phyloP scores from a whole-genome alignment of 2,329 filamentous ascomycete species.

The Akanthomyces uredinophilus region DNA sequence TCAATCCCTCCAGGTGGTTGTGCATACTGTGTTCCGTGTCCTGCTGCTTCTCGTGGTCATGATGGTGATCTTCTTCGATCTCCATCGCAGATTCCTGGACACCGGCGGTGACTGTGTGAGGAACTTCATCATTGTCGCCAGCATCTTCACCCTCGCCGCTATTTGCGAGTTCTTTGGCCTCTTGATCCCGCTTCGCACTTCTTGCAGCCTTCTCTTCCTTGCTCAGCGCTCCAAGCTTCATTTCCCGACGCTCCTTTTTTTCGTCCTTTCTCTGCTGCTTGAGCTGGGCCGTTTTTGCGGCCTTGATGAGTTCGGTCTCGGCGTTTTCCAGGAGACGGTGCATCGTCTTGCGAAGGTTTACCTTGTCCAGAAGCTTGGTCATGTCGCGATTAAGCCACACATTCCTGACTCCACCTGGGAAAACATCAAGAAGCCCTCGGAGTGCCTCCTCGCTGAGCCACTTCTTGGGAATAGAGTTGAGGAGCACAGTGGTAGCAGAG shows the following conservation, averaged over 20 bases:
- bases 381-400: conserved; percentile 95
- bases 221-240: conserved; percentile 42
- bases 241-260: conserved; percentile 55
- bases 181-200: conserved; percentile 43
- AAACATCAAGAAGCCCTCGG: conserved; percentile 84
- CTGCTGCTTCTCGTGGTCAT: conserved; percentile 21
- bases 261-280: conserved; percentile 60
- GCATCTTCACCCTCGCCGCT: conserved; percentile 44
- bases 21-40: conserved; percentile 24
- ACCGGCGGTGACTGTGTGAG: conserved; percentile 45
- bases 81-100: conserved; percentile 35
- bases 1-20: not conserved
- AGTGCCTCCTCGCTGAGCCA: conserved; percentile 85
- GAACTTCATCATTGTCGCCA: conserved; percentile 48
- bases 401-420: conserved; percentile 89
- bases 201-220: conserved; percentile 47
- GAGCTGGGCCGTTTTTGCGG: conserved; percentile 73
- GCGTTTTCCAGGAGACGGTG: conserved; percentile 71
- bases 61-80: conserved; percentile 10
- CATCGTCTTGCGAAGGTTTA: conserved; percentile 66
- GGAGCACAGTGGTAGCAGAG: conserved; percentile 90
- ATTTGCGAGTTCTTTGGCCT: conserved; percentile 46
- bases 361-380: conserved; percentile 77
- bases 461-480: conserved; percentile 82
- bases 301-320: conserved; percentile 77